phyloP scores from a whole-genome alignment of 2,329 filamentous ascomycete species.

The Arthrinium phaeospermum region DNA sequence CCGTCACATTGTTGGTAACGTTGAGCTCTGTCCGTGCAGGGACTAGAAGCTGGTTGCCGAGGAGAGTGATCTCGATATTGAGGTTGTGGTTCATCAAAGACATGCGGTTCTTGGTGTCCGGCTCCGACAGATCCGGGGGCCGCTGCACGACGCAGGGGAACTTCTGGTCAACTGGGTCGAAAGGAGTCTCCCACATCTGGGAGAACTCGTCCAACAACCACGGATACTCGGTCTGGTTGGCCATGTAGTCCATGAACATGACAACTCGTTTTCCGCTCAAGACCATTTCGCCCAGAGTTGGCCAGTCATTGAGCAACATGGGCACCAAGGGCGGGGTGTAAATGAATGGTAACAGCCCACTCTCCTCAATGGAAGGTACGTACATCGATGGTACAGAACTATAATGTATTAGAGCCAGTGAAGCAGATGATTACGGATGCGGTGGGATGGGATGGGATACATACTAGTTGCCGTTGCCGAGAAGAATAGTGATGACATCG shows the following conservation, averaged over 20 bases:
- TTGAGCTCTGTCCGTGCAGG: conserved; percentile 75
- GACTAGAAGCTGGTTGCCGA: conserved; percentile 68
- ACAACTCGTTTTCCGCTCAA: conserved; percentile 72
- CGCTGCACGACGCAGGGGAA: conserved; percentile 84
- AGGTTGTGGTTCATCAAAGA: conserved; percentile 93
- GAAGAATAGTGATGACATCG: conserved; percentile 85
- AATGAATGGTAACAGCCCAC: conserved; percentile 74
- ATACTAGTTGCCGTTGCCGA: conserved; percentile 79
- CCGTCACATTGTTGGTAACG: conserved; percentile 71
- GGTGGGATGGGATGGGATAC: conserved; percentile 18
- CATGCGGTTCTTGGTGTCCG: conserved; percentile 65
- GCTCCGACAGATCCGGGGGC: conserved; percentile 66
- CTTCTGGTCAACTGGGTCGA: conserved; percentile 66
- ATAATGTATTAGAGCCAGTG: not conserved
- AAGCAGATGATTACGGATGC: not conserved
- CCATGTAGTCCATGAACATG: conserved; percentile 84
- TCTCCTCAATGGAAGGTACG: conserved; percentile 69
- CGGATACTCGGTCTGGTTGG: conserved; percentile 77
- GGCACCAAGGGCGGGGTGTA: conserved; percentile 75
- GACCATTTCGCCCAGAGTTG: conserved; percentile 80
- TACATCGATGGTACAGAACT: conserved; percentile 66
- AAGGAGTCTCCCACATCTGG: conserved; percentile 90
- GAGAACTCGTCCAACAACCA: conserved; percentile 89
- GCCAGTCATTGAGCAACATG: conserved; percentile 80
- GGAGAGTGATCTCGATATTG: conserved; percentile 76